These are phyloP conservation scores for Silybum marianum DNA, from an alignment of 129 eudicot species.

Conservation along the genomic window DNA sequence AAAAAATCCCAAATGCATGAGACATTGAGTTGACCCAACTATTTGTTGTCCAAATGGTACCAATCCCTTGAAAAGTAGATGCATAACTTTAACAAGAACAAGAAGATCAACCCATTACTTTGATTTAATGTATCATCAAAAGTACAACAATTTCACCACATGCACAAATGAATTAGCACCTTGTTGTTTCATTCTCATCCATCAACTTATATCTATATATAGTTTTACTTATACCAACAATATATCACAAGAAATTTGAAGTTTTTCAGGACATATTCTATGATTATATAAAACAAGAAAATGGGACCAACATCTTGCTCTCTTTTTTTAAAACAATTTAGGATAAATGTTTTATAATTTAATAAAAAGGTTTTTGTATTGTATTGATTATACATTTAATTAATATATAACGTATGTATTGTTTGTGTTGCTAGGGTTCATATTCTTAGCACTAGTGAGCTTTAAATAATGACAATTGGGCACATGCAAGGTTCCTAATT, in stretches of 20 bases:
- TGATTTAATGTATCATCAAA: background rate
- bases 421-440: constrained; percentile 27
- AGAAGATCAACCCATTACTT: constrained; percentile 6
- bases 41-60: constrained; percentile 17
- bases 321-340: background rate
- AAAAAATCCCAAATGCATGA: background rate
- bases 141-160: constrained; percentile 17
- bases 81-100: constrained; percentile 18
- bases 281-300: constrained; percentile 1
- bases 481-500: constrained; percentile 37
- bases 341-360: background rate
- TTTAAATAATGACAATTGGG: constrained; percentile 27
- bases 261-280: background rate
- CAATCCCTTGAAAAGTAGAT: constrained; percentile 21
- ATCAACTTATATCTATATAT: constrained; percentile 1
- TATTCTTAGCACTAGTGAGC: constrained; percentile 13
- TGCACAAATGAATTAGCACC: constrained; percentile 10
- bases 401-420: background rate
- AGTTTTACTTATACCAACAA: constrained; percentile 22
- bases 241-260: background rate
- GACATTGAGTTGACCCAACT: constrained; percentile 21
- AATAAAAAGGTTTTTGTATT: background rate
- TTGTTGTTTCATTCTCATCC: constrained; percentile 25
- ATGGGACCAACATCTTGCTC: constrained; percentile 4
- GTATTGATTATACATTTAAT: background rate